Conservation (phyloP, 176 grass and related monocot species). For the Raddia distichophylla region DNA sequence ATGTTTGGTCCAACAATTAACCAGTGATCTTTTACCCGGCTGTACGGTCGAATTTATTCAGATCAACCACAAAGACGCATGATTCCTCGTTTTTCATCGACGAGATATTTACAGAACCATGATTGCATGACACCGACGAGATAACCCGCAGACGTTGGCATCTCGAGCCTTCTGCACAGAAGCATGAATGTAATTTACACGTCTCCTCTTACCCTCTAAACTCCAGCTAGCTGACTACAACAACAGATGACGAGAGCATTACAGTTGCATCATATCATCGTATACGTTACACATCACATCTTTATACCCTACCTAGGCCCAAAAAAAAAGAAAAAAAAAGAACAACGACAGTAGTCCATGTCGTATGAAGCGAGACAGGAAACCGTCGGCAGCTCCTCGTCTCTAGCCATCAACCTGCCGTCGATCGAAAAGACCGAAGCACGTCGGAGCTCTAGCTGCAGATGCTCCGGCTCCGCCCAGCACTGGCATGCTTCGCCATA, state of each 20-base stretch:
- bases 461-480: constrained; percentile 2
- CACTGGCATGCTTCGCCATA: constrained; percentile 4
- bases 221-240: constrained; percentile 14
- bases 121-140: constrained; percentile 1
- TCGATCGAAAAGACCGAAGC: constrained; percentile 12
- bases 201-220: constrained; percentile 20
- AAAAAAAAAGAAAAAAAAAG: not conserved
- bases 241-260: constrained; percentile 24
- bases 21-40: too few species aligned
- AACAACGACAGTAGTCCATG: not conserved
- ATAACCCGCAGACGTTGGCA: not conserved
- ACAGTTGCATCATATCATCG: not conserved
- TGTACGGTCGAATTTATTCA: too few species aligned
- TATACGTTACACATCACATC: too few species aligned
- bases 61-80: too few species aligned
- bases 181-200: constrained; percentile 7
- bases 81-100: not conserved
- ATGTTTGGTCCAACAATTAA: too few species aligned
- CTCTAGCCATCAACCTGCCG: not conserved
- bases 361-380: constrained; percentile 8
- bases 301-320: not conserved
- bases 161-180: constrained; percentile 16
- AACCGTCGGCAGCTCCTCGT: not conserved
- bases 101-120: constrained; percentile 9
- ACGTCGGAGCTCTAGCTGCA: not conserved